These are phyloP conservation scores for Sordariomycetes sp. DNA, from an alignment of 2,329 filamentous ascomycete species.

Conservation along the genomic window DNA sequence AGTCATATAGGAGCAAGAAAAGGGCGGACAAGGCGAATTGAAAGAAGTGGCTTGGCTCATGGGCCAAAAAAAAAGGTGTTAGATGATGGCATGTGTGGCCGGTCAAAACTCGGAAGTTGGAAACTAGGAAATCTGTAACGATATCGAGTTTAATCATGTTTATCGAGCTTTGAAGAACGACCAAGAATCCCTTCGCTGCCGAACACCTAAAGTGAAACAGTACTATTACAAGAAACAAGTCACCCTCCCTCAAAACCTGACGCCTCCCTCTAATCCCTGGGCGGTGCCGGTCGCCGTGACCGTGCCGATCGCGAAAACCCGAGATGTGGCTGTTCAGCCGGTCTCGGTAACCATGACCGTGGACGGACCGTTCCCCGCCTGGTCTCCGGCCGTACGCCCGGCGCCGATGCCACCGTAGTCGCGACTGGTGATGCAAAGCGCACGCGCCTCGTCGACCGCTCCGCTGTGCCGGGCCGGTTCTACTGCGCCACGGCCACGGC, in stretches of 20 bases:
- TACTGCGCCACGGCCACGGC: neutral
- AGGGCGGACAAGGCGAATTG: constrained; percentile 16
- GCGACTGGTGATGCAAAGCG: no score
- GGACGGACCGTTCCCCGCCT: no score
- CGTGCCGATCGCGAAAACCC: neutral
- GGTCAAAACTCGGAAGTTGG: neutral
- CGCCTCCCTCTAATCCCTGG: neutral
- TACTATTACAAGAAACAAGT: neutral
- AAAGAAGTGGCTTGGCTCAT: neutral
- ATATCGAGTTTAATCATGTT: neutral
- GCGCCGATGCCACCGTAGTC: no score
- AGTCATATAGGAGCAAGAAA: constrained; percentile 26
- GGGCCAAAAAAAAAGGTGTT: neutral
- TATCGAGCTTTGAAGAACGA: neutral
- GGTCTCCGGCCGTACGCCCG: no score
- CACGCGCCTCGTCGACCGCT: neutral
- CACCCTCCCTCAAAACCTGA: neutral
- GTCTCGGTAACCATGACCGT: no score
- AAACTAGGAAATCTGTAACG: neutral
- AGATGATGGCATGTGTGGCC: neutral
- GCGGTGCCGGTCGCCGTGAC: neutral
- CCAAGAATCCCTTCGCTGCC: neutral
- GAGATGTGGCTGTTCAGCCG: neutral
- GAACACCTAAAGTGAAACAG: neutral
- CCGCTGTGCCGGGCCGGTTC: neutral